Conservation (phyloP, 2,329 filamentous ascomycete genomes). For the Cyphellophora attinorum region DNA sequence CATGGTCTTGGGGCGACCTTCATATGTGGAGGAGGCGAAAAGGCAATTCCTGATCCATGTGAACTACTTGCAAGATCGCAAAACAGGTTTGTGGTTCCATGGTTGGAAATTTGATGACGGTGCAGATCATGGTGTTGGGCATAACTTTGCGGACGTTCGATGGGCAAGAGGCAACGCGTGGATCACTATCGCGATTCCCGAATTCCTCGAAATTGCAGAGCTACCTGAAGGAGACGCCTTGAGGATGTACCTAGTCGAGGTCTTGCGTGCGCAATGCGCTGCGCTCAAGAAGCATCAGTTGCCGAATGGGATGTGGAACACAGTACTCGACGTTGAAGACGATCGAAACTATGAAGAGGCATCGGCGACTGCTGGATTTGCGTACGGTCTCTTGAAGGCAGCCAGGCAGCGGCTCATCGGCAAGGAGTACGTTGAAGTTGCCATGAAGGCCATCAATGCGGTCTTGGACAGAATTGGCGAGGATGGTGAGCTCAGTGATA, state of each 20-base stretch:
- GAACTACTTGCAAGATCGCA: constrained; percentile 66
- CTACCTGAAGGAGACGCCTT: constrained; percentile 46
- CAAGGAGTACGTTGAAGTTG: constrained; percentile 48
- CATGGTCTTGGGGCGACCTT: constrained; percentile 55
- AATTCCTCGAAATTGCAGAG: constrained; percentile 65
- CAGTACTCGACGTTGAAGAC: constrained; percentile 57
- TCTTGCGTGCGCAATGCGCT: constrained; percentile 59
- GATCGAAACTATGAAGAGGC: constrained; percentile 68
- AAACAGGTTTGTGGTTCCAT: constrained; percentile 68
- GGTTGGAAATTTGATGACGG: constrained; percentile 68
- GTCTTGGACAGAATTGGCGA: constrained; percentile 57
- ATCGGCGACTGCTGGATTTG: constrained; percentile 71
- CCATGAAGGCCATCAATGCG: constrained; percentile 56
- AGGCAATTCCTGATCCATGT: constrained; percentile 68
- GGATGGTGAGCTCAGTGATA: constrained; percentile 61
- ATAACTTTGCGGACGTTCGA: constrained; percentile 47
- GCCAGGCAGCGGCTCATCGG: constrained; percentile 60
- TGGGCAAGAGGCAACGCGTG: constrained; percentile 53
- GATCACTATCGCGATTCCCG: constrained; percentile 75
- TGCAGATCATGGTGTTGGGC: constrained; percentile 36
- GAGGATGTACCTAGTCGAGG: constrained; percentile 38
- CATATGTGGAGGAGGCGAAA: constrained; percentile 70
- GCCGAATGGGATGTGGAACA: constrained; percentile 60
- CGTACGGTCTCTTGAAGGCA: constrained; percentile 68
- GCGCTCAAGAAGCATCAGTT: constrained; percentile 54